Conservation (phyloP, 2,329 filamentous ascomycete genomes). For the Ceratocystis variospora region DNA sequence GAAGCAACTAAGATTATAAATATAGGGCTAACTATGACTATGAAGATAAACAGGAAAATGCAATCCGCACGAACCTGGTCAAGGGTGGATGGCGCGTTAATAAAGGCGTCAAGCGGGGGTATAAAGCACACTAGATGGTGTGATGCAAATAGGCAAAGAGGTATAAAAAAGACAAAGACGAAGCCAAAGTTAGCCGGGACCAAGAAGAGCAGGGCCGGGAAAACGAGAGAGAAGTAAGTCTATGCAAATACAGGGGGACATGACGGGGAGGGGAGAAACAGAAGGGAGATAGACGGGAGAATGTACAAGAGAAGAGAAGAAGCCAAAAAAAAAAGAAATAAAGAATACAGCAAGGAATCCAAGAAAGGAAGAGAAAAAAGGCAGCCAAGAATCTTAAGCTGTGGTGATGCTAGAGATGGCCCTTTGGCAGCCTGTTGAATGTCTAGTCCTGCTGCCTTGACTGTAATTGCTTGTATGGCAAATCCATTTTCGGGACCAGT, state of each 20-base stretch:
- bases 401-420: too few relatives aligned
- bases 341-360: not conserved
- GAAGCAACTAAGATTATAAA: constrained; percentile 2
- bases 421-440: too few relatives aligned
- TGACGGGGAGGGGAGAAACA: not conserved
- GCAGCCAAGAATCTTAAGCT: not conserved
- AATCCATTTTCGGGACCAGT: too few relatives aligned
- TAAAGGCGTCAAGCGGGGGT: not conserved
- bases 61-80: too few relatives aligned
- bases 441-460: too few relatives aligned
- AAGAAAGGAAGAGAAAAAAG: constrained; percentile 15
- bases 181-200: not conserved
- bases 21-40: constrained; percentile 4
- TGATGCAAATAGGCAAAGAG: not conserved
- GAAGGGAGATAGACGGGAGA: not conserved
- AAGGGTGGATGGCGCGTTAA: not conserved
- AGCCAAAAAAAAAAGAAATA: not conserved
- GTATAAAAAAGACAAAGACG: not conserved
- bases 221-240: not conserved
- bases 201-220: not conserved
- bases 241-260: not conserved
- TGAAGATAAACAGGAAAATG: not conserved
- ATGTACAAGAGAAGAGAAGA: not conserved
- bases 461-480: too few relatives aligned
- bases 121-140: not conserved